Conservation (phyloP, 2,329 filamentous ascomycete genomes). For the Penicillium glabrum region DNA sequence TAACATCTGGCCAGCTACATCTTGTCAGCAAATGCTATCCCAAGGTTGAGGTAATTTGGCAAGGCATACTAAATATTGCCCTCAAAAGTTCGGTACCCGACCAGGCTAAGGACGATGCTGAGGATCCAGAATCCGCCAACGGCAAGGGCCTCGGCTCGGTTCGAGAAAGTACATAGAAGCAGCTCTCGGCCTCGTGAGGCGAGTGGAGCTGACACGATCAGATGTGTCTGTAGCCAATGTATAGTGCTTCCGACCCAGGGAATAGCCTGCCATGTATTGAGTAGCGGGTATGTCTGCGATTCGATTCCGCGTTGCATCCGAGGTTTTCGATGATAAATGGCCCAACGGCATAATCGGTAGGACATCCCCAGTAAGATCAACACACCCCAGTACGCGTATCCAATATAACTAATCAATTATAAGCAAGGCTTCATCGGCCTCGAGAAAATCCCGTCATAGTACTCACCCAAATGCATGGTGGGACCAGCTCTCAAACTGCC, state of each 20-base stretch:
- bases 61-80: constrained; percentile 50
- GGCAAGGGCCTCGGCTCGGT: constrained; percentile 48
- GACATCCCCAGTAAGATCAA: constrained; percentile 37
- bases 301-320: not conserved
- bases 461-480: constrained; percentile 41
- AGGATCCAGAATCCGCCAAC: constrained; percentile 47
- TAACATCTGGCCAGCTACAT: constrained; percentile 27
- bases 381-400: constrained; percentile 43
- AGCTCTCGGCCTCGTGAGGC: constrained; percentile 42
- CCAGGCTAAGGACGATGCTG: constrained; percentile 44
- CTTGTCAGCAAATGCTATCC: constrained; percentile 5
- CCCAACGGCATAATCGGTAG: constrained; percentile 27
- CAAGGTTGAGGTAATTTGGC: not conserved
- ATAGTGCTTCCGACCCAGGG: constrained; percentile 9
- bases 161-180: constrained; percentile 49
- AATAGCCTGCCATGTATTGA: not conserved
- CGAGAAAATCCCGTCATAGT: not conserved
- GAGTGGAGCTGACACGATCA: constrained; percentile 44
- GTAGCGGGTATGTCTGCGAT: constrained; percentile 4
- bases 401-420: constrained; percentile 17
- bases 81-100: constrained; percentile 47
- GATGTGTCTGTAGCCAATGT: constrained; percentile 37
- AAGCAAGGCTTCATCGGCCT: no score
- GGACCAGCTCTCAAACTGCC: constrained; percentile 33
- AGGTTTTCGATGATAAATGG: constrained; percentile 14